Conservation (phyloP, 176 grass and related monocot genomes). For the Microstegium vimineum region DNA sequence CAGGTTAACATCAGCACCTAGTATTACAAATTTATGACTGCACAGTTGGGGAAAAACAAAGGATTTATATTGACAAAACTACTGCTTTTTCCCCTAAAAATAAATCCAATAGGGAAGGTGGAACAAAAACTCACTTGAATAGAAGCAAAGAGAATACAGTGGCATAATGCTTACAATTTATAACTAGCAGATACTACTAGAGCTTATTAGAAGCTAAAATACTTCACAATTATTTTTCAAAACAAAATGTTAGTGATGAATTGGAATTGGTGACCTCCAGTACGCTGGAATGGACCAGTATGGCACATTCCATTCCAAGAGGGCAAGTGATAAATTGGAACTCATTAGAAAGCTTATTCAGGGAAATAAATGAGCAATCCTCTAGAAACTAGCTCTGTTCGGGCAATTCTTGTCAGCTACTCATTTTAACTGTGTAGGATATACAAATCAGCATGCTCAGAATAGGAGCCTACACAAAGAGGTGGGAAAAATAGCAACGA, state of each 20-base stretch:
- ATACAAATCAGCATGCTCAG: not conserved
- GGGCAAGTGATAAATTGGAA: not conserved
- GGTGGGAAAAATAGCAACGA: not conserved
- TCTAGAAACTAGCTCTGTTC: not conserved
- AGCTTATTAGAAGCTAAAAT: not conserved
- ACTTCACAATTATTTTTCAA: not conserved
- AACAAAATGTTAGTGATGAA: not conserved
- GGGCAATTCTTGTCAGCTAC: not conserved
- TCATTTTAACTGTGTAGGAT: not conserved
- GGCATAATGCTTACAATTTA: not conserved
- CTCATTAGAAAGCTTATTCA: not conserved
- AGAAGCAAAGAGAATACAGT: not conserved
- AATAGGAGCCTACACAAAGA: not conserved
- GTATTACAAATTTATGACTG: conserved; percentile 24
- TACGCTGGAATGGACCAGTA: not conserved
- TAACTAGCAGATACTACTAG: not conserved
- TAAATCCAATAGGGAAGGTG: not conserved
- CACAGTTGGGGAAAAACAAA: not conserved
- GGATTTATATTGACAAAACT: not conserved
- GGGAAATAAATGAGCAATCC: not conserved
- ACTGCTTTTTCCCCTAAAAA: not conserved
- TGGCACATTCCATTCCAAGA: not conserved
- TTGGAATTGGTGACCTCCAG: not conserved
- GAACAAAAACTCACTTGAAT: not conserved
- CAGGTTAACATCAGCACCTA: conserved; percentile 81